These are phyloP conservation scores for Beauveria varroae DNA, from an alignment of 2,329 filamentous ascomycete species.

Conservation along the genomic window DNA sequence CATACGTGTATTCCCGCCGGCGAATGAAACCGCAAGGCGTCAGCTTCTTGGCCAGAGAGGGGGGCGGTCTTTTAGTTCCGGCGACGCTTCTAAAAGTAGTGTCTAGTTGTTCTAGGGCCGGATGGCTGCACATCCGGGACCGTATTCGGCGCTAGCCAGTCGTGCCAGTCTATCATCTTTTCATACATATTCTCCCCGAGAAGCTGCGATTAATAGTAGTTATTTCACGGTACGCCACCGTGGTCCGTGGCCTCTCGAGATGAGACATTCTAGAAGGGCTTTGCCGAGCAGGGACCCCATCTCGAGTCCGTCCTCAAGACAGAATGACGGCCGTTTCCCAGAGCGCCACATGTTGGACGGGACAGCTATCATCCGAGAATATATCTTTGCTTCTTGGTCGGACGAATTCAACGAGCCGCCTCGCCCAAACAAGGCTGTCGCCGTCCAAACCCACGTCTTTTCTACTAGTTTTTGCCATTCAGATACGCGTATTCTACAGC, in stretches of 20 bases:
- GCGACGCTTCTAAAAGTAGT: not conserved
- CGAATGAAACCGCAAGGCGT: not conserved
- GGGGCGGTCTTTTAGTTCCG: not conserved
- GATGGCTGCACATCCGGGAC: not conserved
- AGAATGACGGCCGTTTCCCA: not conserved
- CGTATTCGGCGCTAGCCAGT: not conserved
- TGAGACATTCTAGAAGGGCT: conserved; percentile 4
- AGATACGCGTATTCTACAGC: conserved; percentile 3
- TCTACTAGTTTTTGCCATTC: too few species aligned
- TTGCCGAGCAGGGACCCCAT: too few species aligned
- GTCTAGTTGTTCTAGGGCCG: not conserved
- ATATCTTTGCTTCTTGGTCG: not conserved
- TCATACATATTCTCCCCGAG: too few species aligned
- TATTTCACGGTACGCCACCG: not conserved
- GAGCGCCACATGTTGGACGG: not conserved
- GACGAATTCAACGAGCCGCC: not conserved
- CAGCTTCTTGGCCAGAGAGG: not conserved
- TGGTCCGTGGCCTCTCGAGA: too few species aligned
- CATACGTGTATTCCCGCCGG: not conserved
- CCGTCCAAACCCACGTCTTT: too few species aligned
- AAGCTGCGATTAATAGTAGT: not conserved
- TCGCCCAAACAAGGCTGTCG: too few species aligned
- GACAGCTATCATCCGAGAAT: not conserved
- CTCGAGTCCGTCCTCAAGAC: not conserved
- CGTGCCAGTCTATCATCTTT: not conserved